A percentile compares a stretch with the other conserved stretches of the same genome.
Conservation (phyloP, 495 filamentous ascomycete species). For the Achaetomiella virescens region DNA sequence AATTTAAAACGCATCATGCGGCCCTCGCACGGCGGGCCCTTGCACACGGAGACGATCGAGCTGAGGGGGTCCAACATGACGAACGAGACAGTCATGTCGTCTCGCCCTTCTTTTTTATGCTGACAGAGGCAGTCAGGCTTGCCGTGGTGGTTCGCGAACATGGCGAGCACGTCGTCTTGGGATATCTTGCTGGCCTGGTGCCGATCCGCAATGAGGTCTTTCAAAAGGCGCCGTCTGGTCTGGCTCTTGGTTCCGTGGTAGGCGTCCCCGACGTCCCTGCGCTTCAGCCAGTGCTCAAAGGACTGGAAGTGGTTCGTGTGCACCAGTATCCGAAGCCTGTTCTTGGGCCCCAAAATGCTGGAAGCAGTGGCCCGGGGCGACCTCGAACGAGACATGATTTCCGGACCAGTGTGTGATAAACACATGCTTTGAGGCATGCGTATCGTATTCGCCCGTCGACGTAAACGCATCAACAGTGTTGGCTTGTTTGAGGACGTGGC, state of each 20-base stretch:
- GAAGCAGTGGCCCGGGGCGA: not conserved
- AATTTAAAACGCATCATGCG: not conserved
- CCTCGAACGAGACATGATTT: not conserved
- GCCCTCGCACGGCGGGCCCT: not conserved
- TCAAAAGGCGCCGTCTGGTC: not conserved
- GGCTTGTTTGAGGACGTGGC: not conserved
- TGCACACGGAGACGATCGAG: constrained; percentile 1
- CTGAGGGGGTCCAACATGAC: not conserved
- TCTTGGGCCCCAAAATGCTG: not conserved
- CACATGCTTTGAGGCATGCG: not conserved
- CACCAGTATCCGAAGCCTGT: not conserved
- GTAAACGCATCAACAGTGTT: not conserved
- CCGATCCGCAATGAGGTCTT: not conserved
- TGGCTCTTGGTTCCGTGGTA: not conserved
- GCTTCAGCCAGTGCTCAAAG: not conserved
- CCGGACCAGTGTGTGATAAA: not conserved
- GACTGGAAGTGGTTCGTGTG: constrained; percentile 8
- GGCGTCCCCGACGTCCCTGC: not conserved
- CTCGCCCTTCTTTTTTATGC: not conserved
- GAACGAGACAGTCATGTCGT: not conserved
- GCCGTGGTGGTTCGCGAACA: constrained; percentile 1
- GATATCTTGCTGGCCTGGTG: not conserved
- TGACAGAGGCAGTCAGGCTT: not conserved
- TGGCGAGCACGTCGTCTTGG: not conserved
- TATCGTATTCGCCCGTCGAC: accelerated